Evolutionary conservation across 163 green algal genomes (phyloP).

Genomic region (Trebouxia gelatinosa): DNA sequence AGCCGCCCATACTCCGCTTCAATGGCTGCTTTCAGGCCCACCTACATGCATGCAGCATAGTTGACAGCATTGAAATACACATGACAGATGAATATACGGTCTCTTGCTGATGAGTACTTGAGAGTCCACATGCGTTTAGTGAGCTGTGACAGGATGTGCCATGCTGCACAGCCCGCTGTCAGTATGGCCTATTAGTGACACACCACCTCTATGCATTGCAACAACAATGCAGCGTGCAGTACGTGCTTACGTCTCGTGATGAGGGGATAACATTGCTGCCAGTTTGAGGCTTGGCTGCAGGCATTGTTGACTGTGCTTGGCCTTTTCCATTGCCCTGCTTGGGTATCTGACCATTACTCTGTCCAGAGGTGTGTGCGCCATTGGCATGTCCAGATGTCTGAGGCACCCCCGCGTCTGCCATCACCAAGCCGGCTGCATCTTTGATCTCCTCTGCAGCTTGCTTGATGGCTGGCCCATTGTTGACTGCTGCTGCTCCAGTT

Average conservation of each 20-base stretch:
- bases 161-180: too few species aligned
- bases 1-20: conserved; percentile 27
- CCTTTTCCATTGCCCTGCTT: too few species aligned
- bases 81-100: not conserved
- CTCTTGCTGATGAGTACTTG: not conserved
- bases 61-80: not conserved
- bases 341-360: too few species aligned
- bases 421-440: not conserved
- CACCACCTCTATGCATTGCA: too few species aligned
- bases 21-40: conserved; percentile 27
- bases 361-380: not conserved
- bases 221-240: not conserved
- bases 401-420: conserved; percentile 14
- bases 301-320: too few species aligned
- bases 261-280: too few species aligned
- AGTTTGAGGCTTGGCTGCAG: too few species aligned
- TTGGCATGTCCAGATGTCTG: not conserved
- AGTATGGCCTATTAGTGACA: too few species aligned
- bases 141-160: not conserved
- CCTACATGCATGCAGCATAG: not conserved
- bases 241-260: too few species aligned
- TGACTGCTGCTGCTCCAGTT: too few species aligned
- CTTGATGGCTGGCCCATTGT: conserved; percentile 9
- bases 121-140: not conserved
- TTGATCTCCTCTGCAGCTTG: conserved; percentile 17